A percentile compares a stretch with the other conserved stretches of the same genome.
phyloP scores from a whole-genome alignment of 169 alveolate genomes.

The Ichthyophthirius multifiliis region DNA sequence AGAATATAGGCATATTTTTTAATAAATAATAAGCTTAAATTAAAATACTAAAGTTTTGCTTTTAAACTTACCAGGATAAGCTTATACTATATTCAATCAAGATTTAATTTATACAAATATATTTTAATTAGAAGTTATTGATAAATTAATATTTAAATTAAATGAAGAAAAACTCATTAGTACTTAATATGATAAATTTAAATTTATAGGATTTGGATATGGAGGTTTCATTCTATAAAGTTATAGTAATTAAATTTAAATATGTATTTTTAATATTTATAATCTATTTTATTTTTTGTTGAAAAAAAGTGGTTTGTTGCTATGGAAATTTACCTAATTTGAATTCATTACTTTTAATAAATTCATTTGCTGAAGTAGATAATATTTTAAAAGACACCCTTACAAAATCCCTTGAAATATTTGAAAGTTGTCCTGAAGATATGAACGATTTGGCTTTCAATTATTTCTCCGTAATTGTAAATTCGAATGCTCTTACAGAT shows the following conservation, averaged over 20 bases:
- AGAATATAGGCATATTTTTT: not conserved
- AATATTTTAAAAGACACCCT: slow-evolving; percentile 30
- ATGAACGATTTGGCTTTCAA: slow-evolving; percentile 31
- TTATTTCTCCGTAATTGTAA: not conserved
- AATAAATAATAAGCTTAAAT: not conserved
- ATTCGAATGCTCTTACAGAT: not conserved
- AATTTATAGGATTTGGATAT: not conserved
- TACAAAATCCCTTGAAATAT: slow-evolving; percentile 27
- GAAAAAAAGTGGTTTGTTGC: not conserved
- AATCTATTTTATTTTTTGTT: not conserved
- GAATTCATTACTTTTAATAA: not conserved
- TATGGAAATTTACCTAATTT: slow-evolving; percentile 2
- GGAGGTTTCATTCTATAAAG: slow-evolving; percentile 5
- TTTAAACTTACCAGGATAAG: not conserved
- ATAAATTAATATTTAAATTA: not conserved
- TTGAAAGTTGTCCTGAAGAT: slow-evolving; percentile 33
- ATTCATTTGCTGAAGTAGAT: slow-evolving; percentile 32
- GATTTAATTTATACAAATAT: not conserved
- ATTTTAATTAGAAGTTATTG: not conserved
- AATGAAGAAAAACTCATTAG: not conserved
- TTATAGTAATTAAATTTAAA: not conserved
- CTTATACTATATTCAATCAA: not conserved
- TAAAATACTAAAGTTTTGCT: not conserved
- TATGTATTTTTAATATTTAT: not conserved
- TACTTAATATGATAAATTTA: not conserved